Conservation (phyloP, 441 rosid genomes). For the Breynia disticha region DNA sequence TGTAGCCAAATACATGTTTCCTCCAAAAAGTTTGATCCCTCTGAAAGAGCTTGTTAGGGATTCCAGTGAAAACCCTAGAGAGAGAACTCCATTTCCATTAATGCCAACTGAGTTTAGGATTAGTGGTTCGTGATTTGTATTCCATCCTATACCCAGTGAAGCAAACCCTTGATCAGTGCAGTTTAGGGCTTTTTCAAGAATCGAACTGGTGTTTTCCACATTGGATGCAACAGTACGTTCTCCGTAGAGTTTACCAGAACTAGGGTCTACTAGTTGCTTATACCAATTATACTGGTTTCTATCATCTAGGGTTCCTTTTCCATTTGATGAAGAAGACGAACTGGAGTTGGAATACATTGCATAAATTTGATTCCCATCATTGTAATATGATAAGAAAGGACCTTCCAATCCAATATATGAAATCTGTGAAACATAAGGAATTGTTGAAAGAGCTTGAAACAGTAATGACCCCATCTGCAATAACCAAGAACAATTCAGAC, state of each 20-base stretch:
- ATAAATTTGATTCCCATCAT: constrained; percentile 22
- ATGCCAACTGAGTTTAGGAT: constrained; percentile 31
- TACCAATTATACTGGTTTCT: constrained; percentile 28
- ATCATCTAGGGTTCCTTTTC: neutral
- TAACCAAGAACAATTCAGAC: neutral
- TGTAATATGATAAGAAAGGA: constrained; percentile 36
- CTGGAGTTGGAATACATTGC: constrained; percentile 36
- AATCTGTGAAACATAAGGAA: constrained; percentile 50
- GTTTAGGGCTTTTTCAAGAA: constrained; percentile 23
- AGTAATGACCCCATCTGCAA: constrained; percentile 47
- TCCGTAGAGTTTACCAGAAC: constrained; percentile 37
- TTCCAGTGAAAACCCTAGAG: constrained; percentile 39
- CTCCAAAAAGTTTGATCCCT: constrained; percentile 30
- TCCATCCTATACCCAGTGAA: constrained; percentile 35
- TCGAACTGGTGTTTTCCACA: constrained; percentile 26
- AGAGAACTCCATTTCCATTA: constrained; percentile 30
- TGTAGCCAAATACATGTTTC: constrained; percentile 40
- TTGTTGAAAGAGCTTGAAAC: constrained; percentile 35
- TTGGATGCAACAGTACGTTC: constrained; percentile 17
- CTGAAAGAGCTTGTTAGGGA: constrained; percentile 20
- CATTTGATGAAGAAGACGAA: constrained; percentile 16
- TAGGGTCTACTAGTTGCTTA: constrained; percentile 35
- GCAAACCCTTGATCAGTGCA: constrained; percentile 25
- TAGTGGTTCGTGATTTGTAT: constrained; percentile 17
- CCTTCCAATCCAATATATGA: constrained; percentile 49